These are phyloP conservation scores for Haberlea rhodopensis DNA, from an alignment of 257 asterid genomes.

Conservation along the genomic window DNA sequence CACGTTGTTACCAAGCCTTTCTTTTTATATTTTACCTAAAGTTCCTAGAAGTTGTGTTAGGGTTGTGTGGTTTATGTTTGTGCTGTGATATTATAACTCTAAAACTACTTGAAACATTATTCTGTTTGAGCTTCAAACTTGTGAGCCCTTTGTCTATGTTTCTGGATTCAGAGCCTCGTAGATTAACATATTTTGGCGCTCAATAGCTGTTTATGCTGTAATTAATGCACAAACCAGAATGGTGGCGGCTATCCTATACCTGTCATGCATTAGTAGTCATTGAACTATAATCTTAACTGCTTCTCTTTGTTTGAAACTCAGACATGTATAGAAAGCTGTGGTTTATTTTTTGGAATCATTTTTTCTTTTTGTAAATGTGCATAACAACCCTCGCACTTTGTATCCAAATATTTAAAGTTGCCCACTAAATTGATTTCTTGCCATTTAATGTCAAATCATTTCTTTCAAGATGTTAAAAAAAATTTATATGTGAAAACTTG, in stretches of 20 bases:
- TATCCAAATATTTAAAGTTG: not conserved
- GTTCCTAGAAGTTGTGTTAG: not conserved
- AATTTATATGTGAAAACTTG: not conserved
- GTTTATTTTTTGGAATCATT: not conserved
- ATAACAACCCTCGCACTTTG: too few relatives aligned
- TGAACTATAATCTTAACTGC: too few relatives aligned
- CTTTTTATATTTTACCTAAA: not conserved
- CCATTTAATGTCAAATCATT: not conserved
- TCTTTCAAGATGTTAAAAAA: conserved; percentile 1
- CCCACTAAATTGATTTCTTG: too few relatives aligned
- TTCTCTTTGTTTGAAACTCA: not conserved
- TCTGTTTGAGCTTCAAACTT: not conserved
- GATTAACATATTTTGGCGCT: too few relatives aligned
- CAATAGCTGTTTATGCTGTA: too few relatives aligned
- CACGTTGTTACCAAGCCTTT: too few relatives aligned
- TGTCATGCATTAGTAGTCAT: too few relatives aligned
- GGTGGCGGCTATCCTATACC: too few relatives aligned
- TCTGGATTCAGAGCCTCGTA: not conserved
- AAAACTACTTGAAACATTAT: not conserved
- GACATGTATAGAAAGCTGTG: not conserved
- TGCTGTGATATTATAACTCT: too few relatives aligned
- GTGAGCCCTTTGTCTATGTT: not conserved
- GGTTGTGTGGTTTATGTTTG: conserved; percentile 4
- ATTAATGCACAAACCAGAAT: too few relatives aligned
- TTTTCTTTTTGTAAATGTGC: not conserved